phyloP scores from a whole-genome alignment of 78 protist genomes.

The Dictyostelium firmibasis region DNA sequence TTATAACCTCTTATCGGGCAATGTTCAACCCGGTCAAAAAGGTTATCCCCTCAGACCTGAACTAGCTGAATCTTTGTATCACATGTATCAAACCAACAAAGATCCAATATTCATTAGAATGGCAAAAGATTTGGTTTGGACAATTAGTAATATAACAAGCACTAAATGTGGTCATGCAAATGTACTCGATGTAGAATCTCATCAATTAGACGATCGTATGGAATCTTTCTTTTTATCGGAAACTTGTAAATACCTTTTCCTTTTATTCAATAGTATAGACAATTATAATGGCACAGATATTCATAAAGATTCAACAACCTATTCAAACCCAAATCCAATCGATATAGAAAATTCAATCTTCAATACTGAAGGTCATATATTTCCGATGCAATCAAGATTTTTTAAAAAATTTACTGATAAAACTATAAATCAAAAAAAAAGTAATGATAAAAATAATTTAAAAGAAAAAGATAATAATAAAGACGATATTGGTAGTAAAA shows the following conservation, averaged over 20 bases:
- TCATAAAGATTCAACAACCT: background rate
- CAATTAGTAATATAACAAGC: background rate
- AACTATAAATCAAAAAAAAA: background rate
- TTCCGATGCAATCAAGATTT: slow-evolving; percentile 56
- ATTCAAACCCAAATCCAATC: slow-evolving; percentile 1
- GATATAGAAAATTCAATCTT: slow-evolving; percentile 28
- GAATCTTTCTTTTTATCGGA: slow-evolving; percentile 95
- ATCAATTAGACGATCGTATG: slow-evolving; percentile 85
- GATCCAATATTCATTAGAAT: slow-evolving; percentile 40
- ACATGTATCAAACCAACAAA: slow-evolving; percentile 67
- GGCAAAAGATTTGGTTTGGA: slow-evolving; percentile 57
- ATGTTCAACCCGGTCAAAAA: slow-evolving; percentile 28
- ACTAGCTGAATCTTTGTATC: slow-evolving; percentile 88
- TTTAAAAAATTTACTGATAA: slow-evolving; percentile 10
- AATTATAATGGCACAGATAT: background rate
- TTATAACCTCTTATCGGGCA: slow-evolving; percentile 17
- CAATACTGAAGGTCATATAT: slow-evolving; percentile 87
- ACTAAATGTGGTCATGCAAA: slow-evolving; percentile 86
- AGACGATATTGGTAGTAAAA: background rate
- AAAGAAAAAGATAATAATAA: background rate
- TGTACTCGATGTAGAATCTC: slow-evolving; percentile 75
- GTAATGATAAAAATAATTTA: background rate
- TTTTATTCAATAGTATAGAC: slow-evolving; percentile 82
- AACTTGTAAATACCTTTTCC: slow-evolving; percentile 94
- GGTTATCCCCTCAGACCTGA: slow-evolving; percentile 95